Conservation (phyloP, 2,329 filamentous ascomycete genomes). For the Colletotrichum tropicale region DNA sequence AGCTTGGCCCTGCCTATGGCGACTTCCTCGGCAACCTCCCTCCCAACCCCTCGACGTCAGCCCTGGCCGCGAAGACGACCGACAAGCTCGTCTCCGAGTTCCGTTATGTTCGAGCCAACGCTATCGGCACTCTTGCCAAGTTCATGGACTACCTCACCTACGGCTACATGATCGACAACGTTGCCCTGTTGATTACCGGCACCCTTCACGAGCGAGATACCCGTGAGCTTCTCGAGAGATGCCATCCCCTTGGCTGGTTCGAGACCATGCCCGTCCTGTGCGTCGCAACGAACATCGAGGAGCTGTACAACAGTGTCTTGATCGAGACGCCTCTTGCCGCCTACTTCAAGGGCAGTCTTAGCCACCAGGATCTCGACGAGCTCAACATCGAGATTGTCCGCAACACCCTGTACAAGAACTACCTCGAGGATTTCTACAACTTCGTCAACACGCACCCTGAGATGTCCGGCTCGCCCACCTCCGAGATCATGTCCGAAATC, state of each 20-base stretch:
- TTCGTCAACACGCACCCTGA: slow-evolving; percentile 92
- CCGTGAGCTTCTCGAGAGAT: slow-evolving; percentile 90
- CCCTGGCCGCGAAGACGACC: slow-evolving; percentile 91
- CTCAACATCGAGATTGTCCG: slow-evolving; percentile 99
- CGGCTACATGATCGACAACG: slow-evolving; percentile 99
- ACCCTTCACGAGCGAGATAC: slow-evolving; percentile 98
- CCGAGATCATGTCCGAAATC: slow-evolving; percentile 94
- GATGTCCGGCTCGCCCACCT: slow-evolving; percentile 84
- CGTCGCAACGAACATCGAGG: slow-evolving; percentile 97
- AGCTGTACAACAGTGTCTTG: slow-evolving; percentile 96
- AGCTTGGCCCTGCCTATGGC: slow-evolving; percentile 94
- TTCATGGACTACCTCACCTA: slow-evolving; percentile 99
- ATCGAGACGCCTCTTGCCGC: slow-evolving; percentile 95
- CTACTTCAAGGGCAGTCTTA: slow-evolving; percentile 97
- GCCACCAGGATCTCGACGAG: slow-evolving; percentile 96
- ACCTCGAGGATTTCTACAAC: slow-evolving; percentile 94
- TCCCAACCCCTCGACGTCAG: slow-evolving; percentile 95
- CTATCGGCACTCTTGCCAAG: slow-evolving; percentile 86
- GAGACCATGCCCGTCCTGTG: slow-evolving; percentile 98
- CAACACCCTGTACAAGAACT: slow-evolving; percentile 99
- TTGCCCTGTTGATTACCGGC: slow-evolving; percentile 95
- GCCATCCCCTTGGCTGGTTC: slow-evolving; percentile 97
- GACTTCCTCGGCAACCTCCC: slow-evolving; percentile 94
- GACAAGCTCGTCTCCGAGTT: slow-evolving; percentile 99
- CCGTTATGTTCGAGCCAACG: slow-evolving; percentile 92